A percentile compares a stretch with the other conserved stretches of the same genome.
phyloP scores from a whole-genome alignment of 495 filamentous ascomycete species.

The Parathielavia hyrcaniae region DNA sequence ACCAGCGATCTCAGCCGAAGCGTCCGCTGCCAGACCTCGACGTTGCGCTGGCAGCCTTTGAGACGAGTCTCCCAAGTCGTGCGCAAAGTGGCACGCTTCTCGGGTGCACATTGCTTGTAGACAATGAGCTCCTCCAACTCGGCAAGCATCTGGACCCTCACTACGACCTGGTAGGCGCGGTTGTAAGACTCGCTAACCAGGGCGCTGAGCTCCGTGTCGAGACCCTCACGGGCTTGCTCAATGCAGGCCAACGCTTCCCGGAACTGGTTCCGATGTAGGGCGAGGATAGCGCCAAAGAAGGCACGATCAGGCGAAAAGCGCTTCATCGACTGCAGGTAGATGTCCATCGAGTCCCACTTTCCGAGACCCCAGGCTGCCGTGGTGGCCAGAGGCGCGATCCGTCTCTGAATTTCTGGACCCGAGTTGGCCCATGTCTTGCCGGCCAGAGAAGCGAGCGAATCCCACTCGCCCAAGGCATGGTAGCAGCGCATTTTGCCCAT shows the following conservation, averaged over 20 bases:
- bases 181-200: constrained; percentile 95
- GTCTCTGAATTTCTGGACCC: constrained; percentile 70
- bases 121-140: constrained; percentile 96
- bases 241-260: constrained; percentile 79
- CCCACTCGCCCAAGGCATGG: constrained; percentile 96
- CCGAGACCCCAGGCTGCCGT: constrained; percentile 96
- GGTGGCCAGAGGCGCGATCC: constrained; percentile 86
- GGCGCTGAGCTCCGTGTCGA: constrained; percentile 91
- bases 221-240: constrained; percentile 81
- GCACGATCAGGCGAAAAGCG: constrained; percentile 83
- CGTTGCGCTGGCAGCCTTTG: constrained; percentile 91
- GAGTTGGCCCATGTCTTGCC: constrained; percentile 91
- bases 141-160: constrained; percentile 96
- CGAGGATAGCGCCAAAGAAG: constrained; percentile 93
- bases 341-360: constrained; percentile 97
- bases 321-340: constrained; percentile 92
- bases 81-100: constrained; percentile 85
- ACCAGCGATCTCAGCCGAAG: constrained; percentile 90
- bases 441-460: constrained; percentile 75
- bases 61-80: constrained; percentile 91
- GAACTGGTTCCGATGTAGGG: constrained; percentile 91
- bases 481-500: constrained; percentile 99
- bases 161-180: constrained; percentile 89
- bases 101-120: constrained; percentile 87
- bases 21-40: constrained; percentile 98